Conservation (phyloP, 2,329 filamentous ascomycete species). For the Magnaporthiopsis rhizophila region DNA sequence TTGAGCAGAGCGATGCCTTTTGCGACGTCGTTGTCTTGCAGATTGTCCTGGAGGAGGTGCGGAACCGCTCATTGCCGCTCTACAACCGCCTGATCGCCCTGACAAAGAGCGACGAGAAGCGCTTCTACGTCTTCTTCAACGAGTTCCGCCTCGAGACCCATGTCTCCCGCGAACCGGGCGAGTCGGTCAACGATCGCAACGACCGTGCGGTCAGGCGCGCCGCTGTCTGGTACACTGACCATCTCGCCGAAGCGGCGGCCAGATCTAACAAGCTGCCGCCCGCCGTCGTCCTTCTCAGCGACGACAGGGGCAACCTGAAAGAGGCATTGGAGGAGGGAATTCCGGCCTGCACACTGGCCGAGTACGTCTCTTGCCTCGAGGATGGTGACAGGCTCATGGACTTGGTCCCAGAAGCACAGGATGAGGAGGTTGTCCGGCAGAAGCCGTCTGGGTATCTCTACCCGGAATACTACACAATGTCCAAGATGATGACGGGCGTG, state of each 20-base stretch:
- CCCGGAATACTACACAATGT: slow-evolving; percentile 80
- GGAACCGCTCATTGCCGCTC: slow-evolving; percentile 84
- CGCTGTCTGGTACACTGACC: slow-evolving; percentile 82
- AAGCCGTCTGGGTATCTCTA: slow-evolving; percentile 68
- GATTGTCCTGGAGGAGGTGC: slow-evolving; percentile 91
- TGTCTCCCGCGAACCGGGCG: slow-evolving; percentile 52
- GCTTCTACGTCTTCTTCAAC: slow-evolving; percentile 99
- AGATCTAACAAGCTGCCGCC: slow-evolving; percentile 37
- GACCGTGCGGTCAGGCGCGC: slow-evolving; percentile 83
- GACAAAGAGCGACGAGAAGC: slow-evolving; percentile 92
- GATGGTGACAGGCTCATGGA: slow-evolving; percentile 82
- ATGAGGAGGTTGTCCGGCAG: slow-evolving; percentile 55
- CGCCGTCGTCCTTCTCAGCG: slow-evolving; percentile 84
- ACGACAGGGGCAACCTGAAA: slow-evolving; percentile 78
- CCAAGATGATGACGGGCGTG: slow-evolving; percentile 88
- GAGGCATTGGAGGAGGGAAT: slow-evolving; percentile 73
- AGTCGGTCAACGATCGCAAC: slow-evolving; percentile 94
- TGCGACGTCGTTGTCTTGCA: slow-evolving; percentile 96
- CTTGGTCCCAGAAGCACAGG: slow-evolving; percentile 79
- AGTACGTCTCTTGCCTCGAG: slow-evolving; percentile 78
- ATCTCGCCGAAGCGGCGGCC: slow-evolving; percentile 40
- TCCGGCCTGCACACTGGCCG: slow-evolving; percentile 56
- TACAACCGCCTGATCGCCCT: slow-evolving; percentile 89
- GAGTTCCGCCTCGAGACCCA: slow-evolving; percentile 94
- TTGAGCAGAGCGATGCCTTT: slow-evolving; percentile 85